Evolutionary conservation across 139 green algal species (phyloP).

Genomic region (Spirogloea muscicola): DNA sequence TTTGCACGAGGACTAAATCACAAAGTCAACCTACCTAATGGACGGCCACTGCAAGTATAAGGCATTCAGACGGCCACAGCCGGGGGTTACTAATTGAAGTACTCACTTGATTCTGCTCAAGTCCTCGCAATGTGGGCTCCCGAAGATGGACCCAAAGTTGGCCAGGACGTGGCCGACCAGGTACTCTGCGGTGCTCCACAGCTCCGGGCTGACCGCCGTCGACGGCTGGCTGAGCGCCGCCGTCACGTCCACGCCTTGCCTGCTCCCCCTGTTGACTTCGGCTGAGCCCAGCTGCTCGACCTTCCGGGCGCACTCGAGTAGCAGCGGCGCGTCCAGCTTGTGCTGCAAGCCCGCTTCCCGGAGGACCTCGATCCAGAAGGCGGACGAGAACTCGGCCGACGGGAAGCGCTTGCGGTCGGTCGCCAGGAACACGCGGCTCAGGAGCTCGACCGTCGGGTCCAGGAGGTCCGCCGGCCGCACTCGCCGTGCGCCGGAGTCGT

Average conservation of each 20-base stretch:
- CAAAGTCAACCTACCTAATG: neutral
- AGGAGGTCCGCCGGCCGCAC: conserved; percentile 53
- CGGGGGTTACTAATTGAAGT: neutral
- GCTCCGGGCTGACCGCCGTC: conserved; percentile 12
- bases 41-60: neutral
- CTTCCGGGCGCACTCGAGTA: conserved; percentile 27
- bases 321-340: conserved; percentile 20
- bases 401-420: conserved; percentile 52
- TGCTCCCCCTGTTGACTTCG: neutral
- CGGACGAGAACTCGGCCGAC: conserved; percentile 42
- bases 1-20: neutral
- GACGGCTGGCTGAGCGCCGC: neutral
- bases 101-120: conserved; percentile 12
- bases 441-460: conserved; percentile 57
- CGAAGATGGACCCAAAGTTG: conserved; percentile 14
- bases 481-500: neutral
- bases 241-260: neutral
- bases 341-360: conserved; percentile 28
- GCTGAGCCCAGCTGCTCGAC: conserved; percentile 6
- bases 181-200: conserved; percentile 4
- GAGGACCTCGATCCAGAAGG: conserved; percentile 33
- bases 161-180: conserved; percentile 3
- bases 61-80: neutral
- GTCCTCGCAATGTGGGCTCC: neutral
- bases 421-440: conserved; percentile 56